Percentiles rank a stretch among this genome's conserved stretches.
Evolutionary conservation across 164 flowering plant genomes (phyloP).

Genomic region (Umbellularia californica): DNA sequence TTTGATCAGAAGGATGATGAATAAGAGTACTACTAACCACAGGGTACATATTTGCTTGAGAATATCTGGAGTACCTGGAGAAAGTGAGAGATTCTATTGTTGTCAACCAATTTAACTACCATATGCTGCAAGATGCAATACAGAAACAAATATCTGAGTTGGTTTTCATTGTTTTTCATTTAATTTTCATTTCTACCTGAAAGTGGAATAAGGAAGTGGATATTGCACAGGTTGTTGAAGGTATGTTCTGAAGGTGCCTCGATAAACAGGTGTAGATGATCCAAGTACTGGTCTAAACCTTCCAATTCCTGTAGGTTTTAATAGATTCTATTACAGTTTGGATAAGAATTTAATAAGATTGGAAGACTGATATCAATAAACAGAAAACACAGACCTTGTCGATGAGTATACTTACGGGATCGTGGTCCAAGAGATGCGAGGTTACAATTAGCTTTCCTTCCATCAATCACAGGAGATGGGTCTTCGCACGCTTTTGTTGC

Average conservation of each 20-base stretch:
- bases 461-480: conserved; percentile 65
- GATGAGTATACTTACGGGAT: conserved; percentile 39
- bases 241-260: conserved; percentile 36
- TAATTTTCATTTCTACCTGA: conserved; percentile 33
- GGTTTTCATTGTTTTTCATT: not conserved
- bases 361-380: too few species aligned
- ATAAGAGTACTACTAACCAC: conserved; percentile 35
- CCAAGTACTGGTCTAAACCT: conserved; percentile 43
- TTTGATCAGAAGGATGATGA: too few species aligned
- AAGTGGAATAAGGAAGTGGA: conserved; percentile 48
- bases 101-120: not conserved
- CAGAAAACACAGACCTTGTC: conserved; percentile 28
- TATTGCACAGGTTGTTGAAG: conserved; percentile 43
- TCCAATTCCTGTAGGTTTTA: conserved; percentile 27
- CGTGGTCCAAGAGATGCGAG: conserved; percentile 59
- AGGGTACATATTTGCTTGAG: conserved; percentile 52
- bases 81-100: too few species aligned
- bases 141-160: not conserved
- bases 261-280: conserved; percentile 24
- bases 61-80: conserved; percentile 48
- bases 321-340: not conserved
- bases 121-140: not conserved
- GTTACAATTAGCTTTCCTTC: conserved; percentile 66
- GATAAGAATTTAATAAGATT: not conserved
- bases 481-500: conserved; percentile 60